phyloP scores from a whole-genome alignment of 345 rosid genomes.

The Atalantia buxifolia region DNA sequence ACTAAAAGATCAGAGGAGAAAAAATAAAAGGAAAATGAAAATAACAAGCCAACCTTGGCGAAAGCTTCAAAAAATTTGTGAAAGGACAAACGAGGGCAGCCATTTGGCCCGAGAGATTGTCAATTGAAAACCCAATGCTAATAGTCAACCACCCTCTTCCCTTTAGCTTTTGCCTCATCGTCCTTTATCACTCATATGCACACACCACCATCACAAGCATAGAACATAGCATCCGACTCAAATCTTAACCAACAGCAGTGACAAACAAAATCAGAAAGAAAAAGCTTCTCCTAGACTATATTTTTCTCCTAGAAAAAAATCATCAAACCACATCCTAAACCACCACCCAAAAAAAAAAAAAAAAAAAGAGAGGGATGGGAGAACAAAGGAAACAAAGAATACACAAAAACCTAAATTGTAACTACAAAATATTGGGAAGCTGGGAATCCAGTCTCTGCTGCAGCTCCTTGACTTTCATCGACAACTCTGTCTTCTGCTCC shows the following conservation, averaged over 20 bases:
- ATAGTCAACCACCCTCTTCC: neutral
- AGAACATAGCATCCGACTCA: neutral
- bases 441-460: slow-evolving; percentile 82
- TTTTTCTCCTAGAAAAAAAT: too few species aligned
- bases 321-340: neutral
- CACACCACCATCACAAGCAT: neutral
- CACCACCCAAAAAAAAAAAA: too few species aligned
- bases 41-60: neutral
- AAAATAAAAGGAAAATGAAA: neutral
- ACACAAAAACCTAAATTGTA: slow-evolving; percentile 53
- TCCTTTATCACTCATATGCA: neutral
- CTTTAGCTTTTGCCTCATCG: slow-evolving; percentile 2
- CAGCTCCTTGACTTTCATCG: slow-evolving; percentile 73
- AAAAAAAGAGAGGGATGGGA: neutral
- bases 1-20: neutral
- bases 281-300: neutral
- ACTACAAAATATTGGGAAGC: slow-evolving; percentile 93
- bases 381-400: slow-evolving; percentile 39
- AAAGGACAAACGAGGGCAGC: neutral
- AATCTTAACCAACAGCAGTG: neutral
- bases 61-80: neutral
- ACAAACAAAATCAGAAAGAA: neutral
- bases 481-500: slow-evolving; percentile 82
- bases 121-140: neutral
- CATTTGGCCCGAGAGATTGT: neutral